Percentiles rank a stretch among this genome's conserved stretches.
Evolutionary conservation across 78 protist species (phyloP).

Genomic region (Cavenderia fasciculata): DNA sequence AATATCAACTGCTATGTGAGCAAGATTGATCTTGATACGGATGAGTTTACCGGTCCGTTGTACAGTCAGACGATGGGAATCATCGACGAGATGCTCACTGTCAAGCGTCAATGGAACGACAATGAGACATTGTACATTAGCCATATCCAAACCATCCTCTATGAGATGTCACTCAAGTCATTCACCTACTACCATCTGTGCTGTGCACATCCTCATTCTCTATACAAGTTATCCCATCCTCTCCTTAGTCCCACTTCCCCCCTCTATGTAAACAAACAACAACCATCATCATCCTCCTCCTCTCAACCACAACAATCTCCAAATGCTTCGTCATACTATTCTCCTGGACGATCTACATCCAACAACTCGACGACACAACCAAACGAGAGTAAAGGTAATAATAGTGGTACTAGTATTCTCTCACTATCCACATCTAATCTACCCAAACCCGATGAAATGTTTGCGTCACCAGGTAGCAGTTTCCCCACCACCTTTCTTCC

Average conservation of each 20-base stretch:
- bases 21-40: constrained; percentile 59
- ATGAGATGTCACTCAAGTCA: constrained; percentile 58
- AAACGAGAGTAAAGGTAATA: not conserved
- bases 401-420: too few species aligned
- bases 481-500: too few species aligned
- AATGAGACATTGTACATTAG: constrained; percentile 69
- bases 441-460: too few species aligned
- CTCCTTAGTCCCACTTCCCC: not conserved
- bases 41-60: constrained; percentile 43
- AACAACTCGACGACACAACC: not conserved
- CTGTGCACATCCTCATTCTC: constrained; percentile 21
- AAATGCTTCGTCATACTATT: too few species aligned
- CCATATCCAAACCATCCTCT: constrained; percentile 49
- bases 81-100: constrained; percentile 45
- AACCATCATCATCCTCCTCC: not conserved
- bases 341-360: not conserved
- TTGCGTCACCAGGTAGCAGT: too few species aligned
- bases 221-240: not conserved
- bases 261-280: not conserved
- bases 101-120: constrained; percentile 33
- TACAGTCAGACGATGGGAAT: constrained; percentile 5
- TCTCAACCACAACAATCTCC: not conserved
- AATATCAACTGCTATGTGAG: constrained; percentile 45
- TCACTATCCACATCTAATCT: too few species aligned
- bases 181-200: constrained; percentile 45